Base-by-base conservation (phyloP, 2,329 filamentous ascomycete genomes). In the Colletotrichum phormii region DNA sequence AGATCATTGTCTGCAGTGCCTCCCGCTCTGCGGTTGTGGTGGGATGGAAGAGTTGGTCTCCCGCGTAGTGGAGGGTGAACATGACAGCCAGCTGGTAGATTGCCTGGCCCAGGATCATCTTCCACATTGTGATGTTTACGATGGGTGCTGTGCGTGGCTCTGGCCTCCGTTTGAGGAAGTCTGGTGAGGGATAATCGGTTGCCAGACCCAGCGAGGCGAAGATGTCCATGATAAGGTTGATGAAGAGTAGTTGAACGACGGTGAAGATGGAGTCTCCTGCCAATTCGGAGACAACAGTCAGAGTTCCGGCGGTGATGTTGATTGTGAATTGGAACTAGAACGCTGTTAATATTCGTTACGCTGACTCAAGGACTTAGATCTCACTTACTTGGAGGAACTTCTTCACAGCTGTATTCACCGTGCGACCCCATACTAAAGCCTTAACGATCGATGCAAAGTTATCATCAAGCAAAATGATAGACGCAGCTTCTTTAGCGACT, bases 71-170 rank as follows among this genome's bases (percentile, higher is more conserved):
- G 63, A 95, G 86, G 67, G 91, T 87, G 73, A 94, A 89, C 0
- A 92, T 73, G 9, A 81, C 78, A 5, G 93, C 87, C 0, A 95
- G 87, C 79, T 95, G 92, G 79, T 93, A 95, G 74, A 94, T 87
- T 4, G 92, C 87, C 79, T 95, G 92, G 0, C 92, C 92, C 60
- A 94, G 87, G 71, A 95, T 94, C 93, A 95, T 95, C 83, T 95
- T 95, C 92, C 92, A 93, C 93, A 95, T 95, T 33, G 89, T 91
- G 57, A 91, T 82, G 1, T 90, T 93, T 75, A 95, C 93, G 31
- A 82, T 77, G 3, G 79, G 75, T 0, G 81, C 77, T 6, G 67
- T 76, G 2, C 78, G 74, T 2, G 77, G 76, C 26, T 82, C 79
- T 2, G 81, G 81, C 7, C 77, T 75, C 11, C 74, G 72, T 64